Conservation (phyloP, 805 yeast genomes). For the Ascoidea rubescens region DNA sequence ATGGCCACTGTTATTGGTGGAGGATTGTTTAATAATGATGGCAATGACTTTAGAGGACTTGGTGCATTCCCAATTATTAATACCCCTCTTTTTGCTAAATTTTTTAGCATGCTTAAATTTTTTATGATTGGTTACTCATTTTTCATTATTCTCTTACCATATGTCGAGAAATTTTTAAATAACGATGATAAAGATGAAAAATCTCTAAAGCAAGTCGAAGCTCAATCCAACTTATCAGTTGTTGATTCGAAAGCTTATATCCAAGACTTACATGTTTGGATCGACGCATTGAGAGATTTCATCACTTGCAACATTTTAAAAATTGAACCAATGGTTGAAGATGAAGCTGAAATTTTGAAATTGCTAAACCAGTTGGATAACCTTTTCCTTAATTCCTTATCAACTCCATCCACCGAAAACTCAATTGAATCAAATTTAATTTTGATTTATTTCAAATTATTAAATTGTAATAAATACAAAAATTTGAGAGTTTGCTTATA, state of each 20-base stretch:
- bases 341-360: not conserved
- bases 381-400: not conserved
- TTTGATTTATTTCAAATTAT: constrained; percentile 2
- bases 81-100: constrained; percentile 15
- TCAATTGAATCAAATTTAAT: not conserved
- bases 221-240: constrained; percentile 1
- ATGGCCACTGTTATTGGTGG: constrained; percentile 34
- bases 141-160: constrained; percentile 12
- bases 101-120: constrained; percentile 16
- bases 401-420: not conserved
- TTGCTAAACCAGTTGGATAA: not conserved
- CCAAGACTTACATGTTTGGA: not conserved
- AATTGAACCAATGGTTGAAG: constrained; percentile 1
- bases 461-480: constrained; percentile 1
- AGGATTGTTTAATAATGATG: constrained; percentile 11
- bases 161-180: constrained; percentile 3
- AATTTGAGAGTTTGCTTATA: not conserved
- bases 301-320: constrained; percentile 4
- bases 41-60: constrained; percentile 28
- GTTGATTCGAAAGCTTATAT: constrained; percentile 6
- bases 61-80: constrained; percentile 26
- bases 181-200: not conserved
- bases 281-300: not conserved
- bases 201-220: constrained; percentile 1
- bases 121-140: constrained; percentile 15